phyloP scores from a whole-genome alignment of 2,329 filamentous ascomycete genomes.

The Pseudogymnoascus sp. region DNA sequence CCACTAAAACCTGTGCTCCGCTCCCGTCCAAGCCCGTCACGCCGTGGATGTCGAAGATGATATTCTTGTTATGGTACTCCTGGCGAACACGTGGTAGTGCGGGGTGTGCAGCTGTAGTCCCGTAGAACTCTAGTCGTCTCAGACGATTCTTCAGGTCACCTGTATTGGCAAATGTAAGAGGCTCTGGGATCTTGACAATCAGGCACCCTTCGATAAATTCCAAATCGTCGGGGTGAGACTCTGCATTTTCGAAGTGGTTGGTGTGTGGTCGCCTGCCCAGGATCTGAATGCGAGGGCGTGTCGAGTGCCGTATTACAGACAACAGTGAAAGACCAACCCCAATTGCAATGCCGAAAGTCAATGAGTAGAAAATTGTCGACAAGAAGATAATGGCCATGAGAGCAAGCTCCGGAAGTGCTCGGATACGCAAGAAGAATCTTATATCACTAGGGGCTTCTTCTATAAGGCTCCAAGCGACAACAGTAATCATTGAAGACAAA shows the following conservation, averaged over 20 bases:
- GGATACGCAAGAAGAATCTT: slow-evolving; percentile 76
- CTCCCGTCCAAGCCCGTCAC: slow-evolving; percentile 91
- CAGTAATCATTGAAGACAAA: slow-evolving; percentile 85
- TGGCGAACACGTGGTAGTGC: slow-evolving; percentile 71
- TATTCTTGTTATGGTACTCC: slow-evolving; percentile 76
- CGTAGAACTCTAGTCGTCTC: slow-evolving; percentile 78
- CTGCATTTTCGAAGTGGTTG: slow-evolving; percentile 78
- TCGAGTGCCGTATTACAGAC: slow-evolving; percentile 82
- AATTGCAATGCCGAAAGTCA: slow-evolving; percentile 86
- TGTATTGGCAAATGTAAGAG: slow-evolving; percentile 93
- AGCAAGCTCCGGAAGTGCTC: slow-evolving; percentile 74
- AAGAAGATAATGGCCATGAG: slow-evolving; percentile 88
- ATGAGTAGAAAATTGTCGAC: slow-evolving; percentile 88
- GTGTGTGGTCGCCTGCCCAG: slow-evolving; percentile 81
- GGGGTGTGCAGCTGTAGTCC: slow-evolving; percentile 76
- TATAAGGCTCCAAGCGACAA: slow-evolving; percentile 88
- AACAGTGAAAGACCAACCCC: slow-evolving; percentile 87
- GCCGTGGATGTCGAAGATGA: slow-evolving; percentile 97
- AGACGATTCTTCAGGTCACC: slow-evolving; percentile 82
- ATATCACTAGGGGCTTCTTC: slow-evolving; percentile 94
- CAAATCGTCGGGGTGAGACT: slow-evolving; percentile 59
- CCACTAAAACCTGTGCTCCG: slow-evolving; percentile 80
- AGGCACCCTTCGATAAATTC: slow-evolving; percentile 89
- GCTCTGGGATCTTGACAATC: slow-evolving; percentile 96
- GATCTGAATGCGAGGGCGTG: slow-evolving; percentile 91